These are phyloP conservation scores for Hypoxylon trugodes DNA, from an alignment of 495 filamentous ascomycete genomes.

Conservation along the genomic window DNA sequence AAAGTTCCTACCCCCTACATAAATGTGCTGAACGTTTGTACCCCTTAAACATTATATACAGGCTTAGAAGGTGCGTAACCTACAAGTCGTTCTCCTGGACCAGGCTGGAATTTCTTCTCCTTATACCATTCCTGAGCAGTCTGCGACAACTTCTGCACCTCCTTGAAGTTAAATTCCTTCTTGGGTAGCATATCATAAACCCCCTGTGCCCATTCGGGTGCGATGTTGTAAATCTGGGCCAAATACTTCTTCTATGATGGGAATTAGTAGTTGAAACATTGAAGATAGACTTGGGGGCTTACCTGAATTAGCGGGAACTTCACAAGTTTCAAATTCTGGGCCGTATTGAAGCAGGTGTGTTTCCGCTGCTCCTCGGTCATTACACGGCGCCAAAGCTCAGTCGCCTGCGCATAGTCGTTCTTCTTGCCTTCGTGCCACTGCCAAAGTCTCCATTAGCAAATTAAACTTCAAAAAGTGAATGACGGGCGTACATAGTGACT, in stretches of 20 bases:
- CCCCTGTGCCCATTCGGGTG: constrained; percentile 55
- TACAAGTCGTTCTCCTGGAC: constrained; percentile 24
- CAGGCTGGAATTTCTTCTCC: constrained; percentile 53
- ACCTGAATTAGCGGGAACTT: constrained; percentile 43
- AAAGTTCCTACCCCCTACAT: background rate
- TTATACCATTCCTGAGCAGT: constrained; percentile 51
- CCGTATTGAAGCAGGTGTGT: constrained; percentile 59
- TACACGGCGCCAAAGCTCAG: constrained; percentile 56
- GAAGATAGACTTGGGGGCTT: background rate
- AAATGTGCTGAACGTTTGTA: background rate
- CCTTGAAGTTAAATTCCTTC: constrained; percentile 53
- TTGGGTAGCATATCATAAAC: constrained; percentile 57
- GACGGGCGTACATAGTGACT: constrained; percentile 50
- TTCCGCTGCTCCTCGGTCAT: constrained; percentile 56
- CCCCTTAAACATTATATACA: constrained; percentile 24
- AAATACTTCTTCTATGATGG: constrained; percentile 60
- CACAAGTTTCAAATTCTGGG: constrained; percentile 50
- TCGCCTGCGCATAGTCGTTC: constrained; percentile 62
- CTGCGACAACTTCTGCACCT: constrained; percentile 51
- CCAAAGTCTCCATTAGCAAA: background rate
- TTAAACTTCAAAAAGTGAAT: background rate
- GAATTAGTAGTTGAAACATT: background rate
- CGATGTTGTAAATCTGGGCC: constrained; percentile 62
- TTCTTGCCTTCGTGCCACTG: constrained; percentile 61
- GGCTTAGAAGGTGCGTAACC: constrained; percentile 27